Evolutionary conservation across 257 asterid genomes (phyloP).

Genomic region (Fraxinus americana): DNA sequence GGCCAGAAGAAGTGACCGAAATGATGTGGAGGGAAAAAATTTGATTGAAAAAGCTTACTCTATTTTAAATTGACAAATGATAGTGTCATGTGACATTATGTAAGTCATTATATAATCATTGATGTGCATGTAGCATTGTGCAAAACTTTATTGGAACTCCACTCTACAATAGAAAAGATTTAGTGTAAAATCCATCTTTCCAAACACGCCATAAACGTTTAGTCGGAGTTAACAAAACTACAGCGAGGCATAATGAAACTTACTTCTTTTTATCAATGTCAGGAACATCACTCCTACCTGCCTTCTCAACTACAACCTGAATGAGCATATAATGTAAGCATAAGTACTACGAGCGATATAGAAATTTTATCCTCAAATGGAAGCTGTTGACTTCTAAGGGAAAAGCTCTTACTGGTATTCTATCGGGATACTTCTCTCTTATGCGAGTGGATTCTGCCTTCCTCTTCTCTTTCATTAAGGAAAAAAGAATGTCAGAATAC

Average conservation of each 20-base stretch:
- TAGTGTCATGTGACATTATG: too few relatives aligned
- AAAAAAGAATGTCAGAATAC: slow-evolving; percentile 1
- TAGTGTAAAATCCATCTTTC: not conserved
- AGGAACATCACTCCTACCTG: slow-evolving; percentile 64
- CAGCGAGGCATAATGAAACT: slow-evolving; percentile 30
- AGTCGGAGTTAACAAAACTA: not conserved
- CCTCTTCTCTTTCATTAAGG: slow-evolving; percentile 50
- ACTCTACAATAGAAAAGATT: too few relatives aligned
- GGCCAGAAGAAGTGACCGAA: too few relatives aligned
- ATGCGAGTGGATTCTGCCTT: slow-evolving; percentile 59
- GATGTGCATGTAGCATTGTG: too few relatives aligned
- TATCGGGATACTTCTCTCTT: slow-evolving; percentile 64
- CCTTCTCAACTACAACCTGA: slow-evolving; percentile 82
- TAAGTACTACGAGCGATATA: not conserved
- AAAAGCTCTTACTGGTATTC: slow-evolving; percentile 61
- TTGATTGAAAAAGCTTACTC: too few relatives aligned
- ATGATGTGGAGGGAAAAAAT: too few relatives aligned
- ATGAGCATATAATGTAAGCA: slow-evolving; percentile 3
- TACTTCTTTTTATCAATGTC: slow-evolving; percentile 81
- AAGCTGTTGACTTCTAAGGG: slow-evolving; percentile 8
- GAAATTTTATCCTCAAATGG: not conserved
- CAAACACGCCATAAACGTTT: not conserved
- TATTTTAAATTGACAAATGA: too few relatives aligned
- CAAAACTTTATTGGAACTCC: not conserved
- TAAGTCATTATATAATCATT: too few relatives aligned